Evolutionary conservation across 495 filamentous ascomycete genomes (phyloP), one percentile per base, ranked within the genome.

Genomic region (Tetracladium setigerum): DNA sequence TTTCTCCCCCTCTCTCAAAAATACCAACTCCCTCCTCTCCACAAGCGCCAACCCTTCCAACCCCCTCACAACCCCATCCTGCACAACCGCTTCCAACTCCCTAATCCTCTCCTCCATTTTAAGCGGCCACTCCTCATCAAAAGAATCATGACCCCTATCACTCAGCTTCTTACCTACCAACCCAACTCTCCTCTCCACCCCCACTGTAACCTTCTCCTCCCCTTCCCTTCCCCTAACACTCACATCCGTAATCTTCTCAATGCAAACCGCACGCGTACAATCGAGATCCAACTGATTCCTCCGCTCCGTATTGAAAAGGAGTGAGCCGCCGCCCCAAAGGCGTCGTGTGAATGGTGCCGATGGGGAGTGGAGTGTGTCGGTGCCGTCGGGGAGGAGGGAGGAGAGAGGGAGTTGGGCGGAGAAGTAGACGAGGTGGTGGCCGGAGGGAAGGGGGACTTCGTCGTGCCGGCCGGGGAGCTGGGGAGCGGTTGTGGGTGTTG

Each of bases 381-480:
- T 86, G 30, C 87, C 87, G 63, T 94, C 87, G 2, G 62, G 56
- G 1, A 81, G 72, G 4, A 90, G 73, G 2, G 73, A 57, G 13
- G 56, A 63, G 47, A 75, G 67, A 2, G 72, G 62, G 39, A 76
- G 69, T 32, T 73, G 69, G 0, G 81, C 73, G 1, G 84, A 81
- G 65, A 86, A 89, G 63, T 89, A 85, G 18, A 80, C 72, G 9
- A 87, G 67, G 53, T 91, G 85, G 60, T 88, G 81, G 9, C 81
- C 84, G 2, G 76, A 70, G 0, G 81, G 82, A 0, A 87, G 54
- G 22, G 22, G 7, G 22, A 27, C 3, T 27, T 27, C 22, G 22
- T 27, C 22, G 22, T 27, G 22, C 22, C 22, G 3, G 22, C 22
- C 22, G 7, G 22, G 22, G 66, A 67, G 15, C 52, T 54, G 15